Base-by-base conservation (phyloP, 257 asterid genomes). In the Capsicum rhomboideum region DNA sequence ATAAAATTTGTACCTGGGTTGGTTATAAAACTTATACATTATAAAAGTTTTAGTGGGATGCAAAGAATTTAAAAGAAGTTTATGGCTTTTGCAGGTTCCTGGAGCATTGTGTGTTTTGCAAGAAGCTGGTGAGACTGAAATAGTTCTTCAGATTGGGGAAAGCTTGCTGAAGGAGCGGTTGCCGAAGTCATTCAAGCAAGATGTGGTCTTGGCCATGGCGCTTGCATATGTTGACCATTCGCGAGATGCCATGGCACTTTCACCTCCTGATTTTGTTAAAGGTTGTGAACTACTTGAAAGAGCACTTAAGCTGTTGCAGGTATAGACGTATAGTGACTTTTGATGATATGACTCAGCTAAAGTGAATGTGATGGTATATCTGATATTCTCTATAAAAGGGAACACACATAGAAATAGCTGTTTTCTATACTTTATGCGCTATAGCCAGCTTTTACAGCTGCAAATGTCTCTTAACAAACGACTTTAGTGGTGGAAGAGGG, bases 151-250 rank as follows among this genome's bases (percentile, higher is more conserved):
- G 87, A 93, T 97, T 86, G 98, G 98, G 58, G 97, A 88, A 85
- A 90, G 90, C 86, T 90, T 97, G 93, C 84, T 97, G 87, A 94
- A 91, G 84, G 98, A 97, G 91, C 90, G 97, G 89, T 86, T 97
- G 82, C 97, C 97, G 8, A 97, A 97, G 90, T 87, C 97, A 54
- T 95, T 94, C 88, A 97, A 97, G 90, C 99, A 97, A 91, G 99
- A 97, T 72, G 90, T 97, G 78, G 91, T 97, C 85, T 88, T 97
- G 90, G 94, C 98, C 31, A 89, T 93, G 95, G 94, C 99, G 16
- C 99, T 97, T 56, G 96, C 98, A 9, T 97, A 92, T 86, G 97
- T 95, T 82, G 99, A 97, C 88, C 85, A 92, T 78, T 97, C 99
- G 11, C 91, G 99, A 86, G 97, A 97, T 90, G 96, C 97, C 50